Evolutionary conservation across 2,329 filamentous ascomycete genomes (phyloP), one percentile per base, ranked within the genome.

Genomic region (Rutstroemia sp.): DNA sequence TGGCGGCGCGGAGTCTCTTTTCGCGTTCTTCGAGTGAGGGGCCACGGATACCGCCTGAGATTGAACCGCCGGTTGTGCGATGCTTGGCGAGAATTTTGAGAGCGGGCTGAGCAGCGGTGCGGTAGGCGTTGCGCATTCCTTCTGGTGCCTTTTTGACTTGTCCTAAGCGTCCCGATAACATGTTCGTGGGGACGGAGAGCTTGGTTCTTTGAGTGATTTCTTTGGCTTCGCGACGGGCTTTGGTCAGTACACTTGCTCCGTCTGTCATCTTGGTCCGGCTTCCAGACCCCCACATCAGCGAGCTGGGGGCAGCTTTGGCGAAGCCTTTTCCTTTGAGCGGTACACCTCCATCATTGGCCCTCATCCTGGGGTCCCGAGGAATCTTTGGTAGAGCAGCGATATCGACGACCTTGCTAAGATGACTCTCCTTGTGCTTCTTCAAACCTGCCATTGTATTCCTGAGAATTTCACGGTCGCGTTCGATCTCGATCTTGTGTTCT

Each of bases 361-460:
- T 50, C 68, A 70, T 70, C n/a, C 67, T 60, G n/a, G 67, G 57
- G 71, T 72, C 65, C 66, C 72, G 54, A 63, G 73, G 58, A 62
- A 69, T 68, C 6, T 71, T 73, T 1, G 79, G 78, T 9, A 84
- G 68, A 10, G 70, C 68, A 27, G 70, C 74, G 46, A 73, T 70
- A 57, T 80, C 75, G 30, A 87, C 75, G 39, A 88, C 76, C 57
- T 76, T 78, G 58, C 79, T 79, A 14, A 75, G 75, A 56, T 84
- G 81, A 55, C 77, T 76, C 38, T 78, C 76, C 61, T 82, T 81
- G 59, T 82, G 74, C 57, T 81, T 73, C 64, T 79, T 77, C 59
- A 87, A 76, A 14, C 77, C 80, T 47, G 87, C 73, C 44, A 80
- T 78, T 48, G 75, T 75, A 64, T 76, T 79, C 56, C 62, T 54